Evolutionary conservation across 2,329 filamentous ascomycete species (phyloP), one percentile per base, ranked within the genome.

Genomic region (Neoarthrinium moseri): DNA sequence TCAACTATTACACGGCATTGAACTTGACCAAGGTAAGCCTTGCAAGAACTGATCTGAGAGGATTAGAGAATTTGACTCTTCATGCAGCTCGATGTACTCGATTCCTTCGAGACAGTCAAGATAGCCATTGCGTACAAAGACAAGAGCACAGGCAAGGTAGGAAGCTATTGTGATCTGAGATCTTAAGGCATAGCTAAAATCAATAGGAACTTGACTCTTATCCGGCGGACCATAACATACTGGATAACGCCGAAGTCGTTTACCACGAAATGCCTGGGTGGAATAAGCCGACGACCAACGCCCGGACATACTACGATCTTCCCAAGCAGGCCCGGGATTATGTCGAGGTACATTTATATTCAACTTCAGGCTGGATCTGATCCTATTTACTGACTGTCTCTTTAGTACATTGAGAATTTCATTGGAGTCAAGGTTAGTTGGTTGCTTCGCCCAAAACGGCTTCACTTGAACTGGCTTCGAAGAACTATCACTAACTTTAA

Each of bases 81-180:
- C 22, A 45, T 75, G 13, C 50, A 82, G 66, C 75, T 88, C 18
- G 84, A 89, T 56, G 76, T 90, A 29, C 74, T 91, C 13, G 87
- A 91, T 62, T 80, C 80, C 24, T 90, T 95, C 62, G 74, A 80
- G 8, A 84, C 82, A 58, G 78, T 95, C 67, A 87, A 91, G 47
- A 74, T 89, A 41, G 87, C 86, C 15, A 80, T 86, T 12, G 83
- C 80, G 2, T 95, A 95, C 70, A 75, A 74, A 56, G 63, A 72
- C 43, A 23, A 70, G 67, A n/a, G n/a, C n/a, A n/a, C n/a, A n/a
- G 1, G 68, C 20, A 13, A 43, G 27, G 40, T 33, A 2, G 33
- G 18, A 22, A n/a, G 32, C 2, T 32, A 17, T 13, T 10, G 17
- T 29, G 3, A 13, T 22, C 20, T n/a, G n/a, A 15, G 15, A 23